These are phyloP conservation scores for Bretschneidera sinensis DNA, from an alignment of 345 rosid genomes.

Conservation along the genomic window DNA sequence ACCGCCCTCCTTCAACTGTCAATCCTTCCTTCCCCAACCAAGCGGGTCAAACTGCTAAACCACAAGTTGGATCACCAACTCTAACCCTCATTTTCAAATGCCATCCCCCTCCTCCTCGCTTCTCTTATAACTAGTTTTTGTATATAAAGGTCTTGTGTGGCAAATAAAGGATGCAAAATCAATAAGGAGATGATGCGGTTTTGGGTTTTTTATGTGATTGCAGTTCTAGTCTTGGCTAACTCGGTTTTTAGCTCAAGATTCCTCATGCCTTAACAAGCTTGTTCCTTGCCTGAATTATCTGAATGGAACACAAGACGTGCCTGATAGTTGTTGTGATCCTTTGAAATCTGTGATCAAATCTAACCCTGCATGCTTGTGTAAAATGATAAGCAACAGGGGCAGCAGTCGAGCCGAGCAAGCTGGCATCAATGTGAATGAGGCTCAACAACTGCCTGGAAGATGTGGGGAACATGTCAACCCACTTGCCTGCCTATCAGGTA, in stretches of 20 bases:
- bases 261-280: conserved; percentile 47
- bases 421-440: conserved; percentile 53
- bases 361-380: conserved; percentile 53
- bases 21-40: neutral
- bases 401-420: conserved; percentile 48
- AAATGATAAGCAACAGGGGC: conserved; percentile 53
- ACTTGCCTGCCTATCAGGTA: conserved; percentile 43
- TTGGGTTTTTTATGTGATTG: conserved; percentile 4
- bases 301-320: conserved; percentile 49
- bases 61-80: neutral
- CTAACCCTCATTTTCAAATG: neutral
- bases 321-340: conserved; percentile 61
- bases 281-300: conserved; percentile 58
- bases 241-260: conserved; percentile 23
- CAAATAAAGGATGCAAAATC: neutral
- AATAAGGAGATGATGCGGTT: conserved; percentile 17
- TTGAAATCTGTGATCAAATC: conserved; percentile 47
- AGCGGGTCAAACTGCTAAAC: neutral
- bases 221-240: conserved; percentile 19
- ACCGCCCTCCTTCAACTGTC: neutral
- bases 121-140: too few relatives aligned
- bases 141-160: too few relatives aligned
- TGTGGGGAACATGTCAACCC: conserved; percentile 73
- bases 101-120: too few relatives aligned
- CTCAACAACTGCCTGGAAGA: conserved; percentile 63